Percentiles rank a stretch among this genome's conserved stretches.
These are phyloP conservation scores for Neckera pumila DNA, from an alignment of 225 moss, liverwort and hornwort genomes.

Conservation along the genomic window DNA sequence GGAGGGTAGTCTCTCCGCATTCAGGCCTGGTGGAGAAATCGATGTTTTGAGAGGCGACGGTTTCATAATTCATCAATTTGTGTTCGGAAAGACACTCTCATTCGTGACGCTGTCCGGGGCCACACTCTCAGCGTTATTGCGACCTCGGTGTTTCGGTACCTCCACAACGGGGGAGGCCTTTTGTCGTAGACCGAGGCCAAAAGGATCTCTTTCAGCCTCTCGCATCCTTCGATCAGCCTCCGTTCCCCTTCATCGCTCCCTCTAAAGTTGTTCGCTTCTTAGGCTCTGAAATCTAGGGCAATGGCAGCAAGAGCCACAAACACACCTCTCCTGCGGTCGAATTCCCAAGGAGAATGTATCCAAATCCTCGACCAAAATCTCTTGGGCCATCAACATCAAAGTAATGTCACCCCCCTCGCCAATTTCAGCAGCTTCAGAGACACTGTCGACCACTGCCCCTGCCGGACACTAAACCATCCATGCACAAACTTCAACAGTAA, in stretches of 20 bases:
- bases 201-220: conserved; percentile 63
- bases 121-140: conserved; percentile 48
- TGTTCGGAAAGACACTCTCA: neutral
- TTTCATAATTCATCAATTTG: neutral
- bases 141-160: conserved; percentile 34
- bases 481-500: neutral
- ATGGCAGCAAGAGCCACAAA: neutral
- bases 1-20: neutral
- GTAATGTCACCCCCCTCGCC: neutral
- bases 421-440: neutral
- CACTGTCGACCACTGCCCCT: neutral
- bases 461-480: neutral
- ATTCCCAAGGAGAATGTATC: neutral
- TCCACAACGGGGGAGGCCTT: conserved; percentile 19
- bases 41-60: neutral
- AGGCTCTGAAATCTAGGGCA: neutral
- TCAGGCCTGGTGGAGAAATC: neutral
- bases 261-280: neutral
- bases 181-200: conserved; percentile 46
- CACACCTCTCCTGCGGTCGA: neutral
- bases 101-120: conserved; percentile 17
- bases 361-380: neutral
- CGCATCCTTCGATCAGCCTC: conserved; percentile 46
- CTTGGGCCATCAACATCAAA: neutral
- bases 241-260: conserved; percentile 19